Percentiles rank a stretch among this genome's conserved stretches.
These are phyloP conservation scores for Physcomitrellopsis africana DNA, from an alignment of 225 moss, liverwort and hornwort genomes.

Conservation along the genomic window DNA sequence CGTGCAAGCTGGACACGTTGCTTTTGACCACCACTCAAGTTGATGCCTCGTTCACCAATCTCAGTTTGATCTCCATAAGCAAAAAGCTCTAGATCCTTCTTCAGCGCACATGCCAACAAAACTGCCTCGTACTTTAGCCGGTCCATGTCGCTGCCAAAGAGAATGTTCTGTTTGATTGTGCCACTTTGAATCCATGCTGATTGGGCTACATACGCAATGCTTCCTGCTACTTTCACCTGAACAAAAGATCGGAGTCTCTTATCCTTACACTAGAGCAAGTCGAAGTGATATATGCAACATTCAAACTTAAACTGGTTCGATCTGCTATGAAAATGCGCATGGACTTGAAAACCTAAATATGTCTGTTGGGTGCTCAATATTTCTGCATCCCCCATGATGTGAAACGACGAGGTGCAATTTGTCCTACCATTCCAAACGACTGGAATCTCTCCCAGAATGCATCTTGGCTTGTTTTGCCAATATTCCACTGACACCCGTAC, in stretches of 20 bases:
- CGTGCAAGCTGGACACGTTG: constrained; percentile 73
- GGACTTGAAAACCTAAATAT: too few species aligned
- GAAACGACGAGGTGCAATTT: background rate
- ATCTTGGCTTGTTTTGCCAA: constrained; percentile 70
- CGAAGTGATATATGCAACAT: background rate
- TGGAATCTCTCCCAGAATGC: constrained; percentile 64
- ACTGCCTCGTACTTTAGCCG: constrained; percentile 46
- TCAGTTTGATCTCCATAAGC: constrained; percentile 65
- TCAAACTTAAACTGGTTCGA: background rate
- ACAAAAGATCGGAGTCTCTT: background rate
- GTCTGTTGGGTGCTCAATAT: too few species aligned
- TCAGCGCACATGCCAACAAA: constrained; percentile 48
- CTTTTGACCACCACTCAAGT: constrained; percentile 72
- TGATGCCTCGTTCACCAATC: constrained; percentile 73
- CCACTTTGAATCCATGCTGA: constrained; percentile 76
- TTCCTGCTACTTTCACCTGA: constrained; percentile 57
- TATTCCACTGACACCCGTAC: too few species aligned
- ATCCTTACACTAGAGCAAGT: background rate
- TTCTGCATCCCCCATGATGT: too few species aligned
- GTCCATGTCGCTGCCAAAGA: constrained; percentile 63
- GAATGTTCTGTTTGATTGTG: constrained; percentile 64
- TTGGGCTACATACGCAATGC: constrained; percentile 64
- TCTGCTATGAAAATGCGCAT: background rate
- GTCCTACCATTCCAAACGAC: constrained; percentile 52
- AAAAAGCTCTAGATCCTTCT: constrained; percentile 66